Evolutionary conservation across 352 stramenopile genomes (phyloP), one percentile per base, ranked within the genome.

Genomic region (Aphanomyces euteiches): DNA sequence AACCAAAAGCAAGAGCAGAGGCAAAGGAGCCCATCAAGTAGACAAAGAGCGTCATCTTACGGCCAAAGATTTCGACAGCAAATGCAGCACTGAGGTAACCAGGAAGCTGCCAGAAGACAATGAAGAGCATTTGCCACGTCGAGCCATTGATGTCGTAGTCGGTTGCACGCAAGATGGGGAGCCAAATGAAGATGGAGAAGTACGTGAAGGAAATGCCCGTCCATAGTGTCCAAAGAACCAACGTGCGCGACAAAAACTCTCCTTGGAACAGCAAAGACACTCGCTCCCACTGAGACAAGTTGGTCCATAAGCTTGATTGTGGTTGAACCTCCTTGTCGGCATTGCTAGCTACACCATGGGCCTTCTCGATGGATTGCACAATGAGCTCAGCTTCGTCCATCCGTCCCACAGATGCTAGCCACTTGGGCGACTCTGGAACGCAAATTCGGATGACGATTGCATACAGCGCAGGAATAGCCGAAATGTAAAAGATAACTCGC

Each of bases 381-480:
- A 90, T 81, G 7, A 72, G 73, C 6, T 87, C 57, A 8, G 83
- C 83, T 63, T 89, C 81, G 4, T 87, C 75, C 39, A 83, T 84
- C 19, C 83, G 80, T 7, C 81, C 81, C 19, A 90, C 81, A 38
- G 78, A 86, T 34, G 83, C 83, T 8, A 89, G 74, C 83, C 83
- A 90, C 72, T 88, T 87, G 50, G 83, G 81, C n/a, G 81, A 89
- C 72, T 90, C 83, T 0, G 80, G 83, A 48, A 89, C 78, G 34
- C 58, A 77, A 38, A 85, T 77, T 19, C 79, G 78, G 40, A 90
- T 80, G 7, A 83, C 75, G 41, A 73, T 73, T 7, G 79, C 76
- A 59, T 84, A 90, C 3, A 90, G 5, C 15, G 85, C 80, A 4
- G 75, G 75, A 47, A 81, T 82, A 57, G 74, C 83, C 66, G 72